A percentile compares a stretch with the other conserved stretches of the same genome.
phyloP scores from a whole-genome alignment of 345 rosid species.

The Eucalyptus erythrocorys region DNA sequence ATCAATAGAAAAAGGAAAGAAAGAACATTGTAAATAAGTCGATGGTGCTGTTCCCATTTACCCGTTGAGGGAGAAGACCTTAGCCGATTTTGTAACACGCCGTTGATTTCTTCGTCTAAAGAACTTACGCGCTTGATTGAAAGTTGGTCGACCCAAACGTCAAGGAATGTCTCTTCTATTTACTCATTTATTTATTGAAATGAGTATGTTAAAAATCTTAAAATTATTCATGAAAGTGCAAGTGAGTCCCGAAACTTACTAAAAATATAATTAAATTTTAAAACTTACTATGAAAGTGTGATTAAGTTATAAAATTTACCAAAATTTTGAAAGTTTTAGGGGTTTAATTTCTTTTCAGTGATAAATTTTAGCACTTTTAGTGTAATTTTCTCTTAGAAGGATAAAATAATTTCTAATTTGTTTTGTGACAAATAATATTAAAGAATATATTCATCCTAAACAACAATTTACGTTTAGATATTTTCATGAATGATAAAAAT shows the following conservation, averaged over 20 bases:
- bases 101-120: not conserved
- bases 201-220: fast-evolving
- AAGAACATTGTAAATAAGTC: not conserved
- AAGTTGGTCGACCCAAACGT: not conserved
- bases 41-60: not conserved
- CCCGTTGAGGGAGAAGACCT: not conserved
- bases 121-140: not conserved
- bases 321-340: not conserved
- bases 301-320: fast-evolving
- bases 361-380: too few species aligned
- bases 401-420: too few species aligned
- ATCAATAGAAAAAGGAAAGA: not conserved
- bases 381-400: not conserved
- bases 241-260: too few species aligned
- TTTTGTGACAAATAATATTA: fast-evolving
- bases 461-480: fast-evolving
- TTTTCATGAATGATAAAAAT: too few species aligned
- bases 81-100: not conserved
- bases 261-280: too few species aligned
- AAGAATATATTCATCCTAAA: fast-evolving
- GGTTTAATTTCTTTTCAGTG: fast-evolving
- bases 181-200: not conserved
- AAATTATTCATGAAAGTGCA: not conserved
- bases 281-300: fast-evolving
- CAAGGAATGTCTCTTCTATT: not conserved